Evolutionary conservation across 768 basidiomycete genomes (phyloP), one percentile per base, ranked within the genome.

Genomic region (Rickenella mellea): DNA sequence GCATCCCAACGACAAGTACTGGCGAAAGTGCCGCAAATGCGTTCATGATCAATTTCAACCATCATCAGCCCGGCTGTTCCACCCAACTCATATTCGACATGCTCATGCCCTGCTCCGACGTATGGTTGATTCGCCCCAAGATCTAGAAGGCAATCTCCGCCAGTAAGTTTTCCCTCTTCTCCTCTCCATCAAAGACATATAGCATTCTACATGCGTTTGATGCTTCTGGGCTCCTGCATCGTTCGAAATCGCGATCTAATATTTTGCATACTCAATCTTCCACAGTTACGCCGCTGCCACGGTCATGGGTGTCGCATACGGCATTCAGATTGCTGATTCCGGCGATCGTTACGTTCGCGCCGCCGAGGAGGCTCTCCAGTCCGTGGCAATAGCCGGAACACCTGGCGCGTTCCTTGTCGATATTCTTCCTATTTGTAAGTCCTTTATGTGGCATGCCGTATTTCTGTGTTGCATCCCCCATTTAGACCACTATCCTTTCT

Each of bases 371-470:
- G 73, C 73, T 9, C 49, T 76, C 21, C 67, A 68, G 12, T 69
- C 70, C 2, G 69, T 74, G 67, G 65, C 65, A 2, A 63, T 68
- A 51, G 74, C 73, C 0, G 65, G 68, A 7, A 65, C 63, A 45
- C 73, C 71, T 1, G 75, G 75, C 4, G 70, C 70, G 3, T 78
- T 75, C 50, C 53, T 75, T 6, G 76, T 77, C 9, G 67, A 71
- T 42, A 47, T 71, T 24, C 55, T 75, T 31, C 73, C 73, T n/a
- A 56, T 61, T 42, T 46, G 70, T 56, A 42, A 56, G 57, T 53
- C 19, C 9, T 40, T 21, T 28, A n/a, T 40, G 17, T 40, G 11
- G 0, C 11, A 32, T 19, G 30, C 2, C 31, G 6, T 35, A 17
- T 57, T 59, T 1, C 59, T 55, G 6, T 59, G 59, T 42, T 59